Percentiles rank a stretch among this genome's conserved stretches.
These are phyloP conservation scores for Lactarius akahatsu DNA, from an alignment of 768 basidiomycete species.

Conservation along the genomic window DNA sequence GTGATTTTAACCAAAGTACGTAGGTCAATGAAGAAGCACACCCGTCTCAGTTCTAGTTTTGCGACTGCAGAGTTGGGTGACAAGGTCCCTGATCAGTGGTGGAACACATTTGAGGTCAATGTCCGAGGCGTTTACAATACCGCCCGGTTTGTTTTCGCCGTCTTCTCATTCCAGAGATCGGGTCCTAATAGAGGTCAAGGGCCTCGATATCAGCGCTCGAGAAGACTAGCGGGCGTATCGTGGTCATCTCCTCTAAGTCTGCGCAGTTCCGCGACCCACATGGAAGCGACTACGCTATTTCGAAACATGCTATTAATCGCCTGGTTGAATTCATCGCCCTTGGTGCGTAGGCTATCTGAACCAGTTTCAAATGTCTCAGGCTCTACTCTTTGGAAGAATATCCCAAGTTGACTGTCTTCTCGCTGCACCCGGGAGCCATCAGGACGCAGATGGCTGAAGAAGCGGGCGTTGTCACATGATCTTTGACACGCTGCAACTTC, in stretches of 20 bases:
- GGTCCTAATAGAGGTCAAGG: background rate
- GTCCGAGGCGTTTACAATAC: slow-evolving; percentile 18
- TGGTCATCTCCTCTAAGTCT: too few relatives aligned
- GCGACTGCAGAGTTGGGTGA: slow-evolving; percentile 24
- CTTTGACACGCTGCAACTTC: slow-evolving; percentile 29
- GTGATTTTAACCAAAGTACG: background rate
- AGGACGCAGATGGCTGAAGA: background rate
- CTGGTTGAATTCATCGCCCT: too few relatives aligned
- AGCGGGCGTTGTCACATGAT: slow-evolving; percentile 7
- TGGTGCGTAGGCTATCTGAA: too few relatives aligned
- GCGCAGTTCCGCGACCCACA: too few relatives aligned
- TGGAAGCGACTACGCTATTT: too few relatives aligned
- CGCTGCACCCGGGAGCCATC: slow-evolving; percentile 17
- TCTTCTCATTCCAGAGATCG: too few relatives aligned
- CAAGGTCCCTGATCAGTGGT: slow-evolving; percentile 16
- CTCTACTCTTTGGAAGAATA: slow-evolving; percentile 4
- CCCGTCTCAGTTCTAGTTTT: background rate
- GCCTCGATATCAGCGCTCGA: slow-evolving; percentile 9
- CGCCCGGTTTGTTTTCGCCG: slow-evolving; percentile 23
- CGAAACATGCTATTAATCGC: too few relatives aligned
- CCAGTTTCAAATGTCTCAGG: background rate
- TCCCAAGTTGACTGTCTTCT: slow-evolving; percentile 17
- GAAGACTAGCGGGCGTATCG: background rate
- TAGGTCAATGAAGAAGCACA: background rate
- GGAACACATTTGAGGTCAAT: too few relatives aligned